Base-by-base conservation (phyloP, 306 rosid species). In the Arachis hypogaea region DNA sequence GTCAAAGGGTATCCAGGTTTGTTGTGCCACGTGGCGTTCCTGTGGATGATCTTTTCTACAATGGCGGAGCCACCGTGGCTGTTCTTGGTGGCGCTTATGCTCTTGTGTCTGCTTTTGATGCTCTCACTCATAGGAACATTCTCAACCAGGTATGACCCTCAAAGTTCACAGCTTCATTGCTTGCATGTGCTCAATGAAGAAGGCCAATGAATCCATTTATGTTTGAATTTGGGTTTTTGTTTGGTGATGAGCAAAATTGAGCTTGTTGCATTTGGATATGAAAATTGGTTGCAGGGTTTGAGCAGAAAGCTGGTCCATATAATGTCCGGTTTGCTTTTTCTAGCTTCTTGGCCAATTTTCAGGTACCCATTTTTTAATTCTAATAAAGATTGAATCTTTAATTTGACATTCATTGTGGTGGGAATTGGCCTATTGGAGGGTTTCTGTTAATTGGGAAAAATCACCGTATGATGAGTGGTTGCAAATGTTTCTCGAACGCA, bases 291-390 rank as follows among this genome's bases (percentile, higher is more conserved):
- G 58, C 86, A 94, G 98, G 81, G 80, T 71, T 68, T 92, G 87
- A 92, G 93, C 74, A 90, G 98, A 86, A 92, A 94, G 79, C 84
- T 94, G 68, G 98, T 92, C 12, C 97, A 94, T 69, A 87, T 90
- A 81, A 49, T 90, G 41, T 94, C 97, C 57, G 99, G 96, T 11
- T 63, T 94, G 81, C 88, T 90, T 67, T 92, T 88, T 88, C 74
- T 86, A 64, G 69, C 83, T 82, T 82, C 96, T 14, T 92, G 98
- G 97, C 97, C 98, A 30, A 86, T 94, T 84, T 94, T 94, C 92
- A 90, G 98, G 97, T 92, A 85, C 14, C 40, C 66, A 54, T 59
- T 42, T 64, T 11, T 16, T 68, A 57, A 10, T 59, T 59, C 4
- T 5, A 29, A 64, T 64, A 2, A 79, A 76, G 45, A 22, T 76